Evolutionary conservation across 1,284 basidiomycete genomes (phyloP).

Genomic region (Ustilago bromivora): DNA sequence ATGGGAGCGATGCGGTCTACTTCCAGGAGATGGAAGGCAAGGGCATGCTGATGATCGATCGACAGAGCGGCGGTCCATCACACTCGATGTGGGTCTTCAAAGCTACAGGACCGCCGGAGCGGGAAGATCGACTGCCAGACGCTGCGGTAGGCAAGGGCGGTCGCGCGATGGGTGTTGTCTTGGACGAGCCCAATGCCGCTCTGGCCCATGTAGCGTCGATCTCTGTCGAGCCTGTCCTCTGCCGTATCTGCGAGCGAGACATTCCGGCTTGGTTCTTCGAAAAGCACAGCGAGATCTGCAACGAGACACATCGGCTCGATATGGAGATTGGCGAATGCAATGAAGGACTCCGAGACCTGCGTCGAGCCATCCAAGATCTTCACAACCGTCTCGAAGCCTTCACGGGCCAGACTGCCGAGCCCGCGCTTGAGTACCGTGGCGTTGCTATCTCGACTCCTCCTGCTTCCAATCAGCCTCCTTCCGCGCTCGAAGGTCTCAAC

Average conservation of each 20-base stretch:
- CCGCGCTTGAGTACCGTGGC: conserved; percentile 83
- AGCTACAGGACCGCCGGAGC: conserved; percentile 74
- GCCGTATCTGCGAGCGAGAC: conserved; percentile 96
- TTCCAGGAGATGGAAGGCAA: conserved; percentile 95
- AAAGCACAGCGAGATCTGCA: conserved; percentile 99
- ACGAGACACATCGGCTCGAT: conserved; percentile 94
- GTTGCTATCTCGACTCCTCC: conserved; percentile 73
- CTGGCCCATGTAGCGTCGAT: conserved; percentile 59
- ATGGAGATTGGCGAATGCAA: conserved; percentile 94
- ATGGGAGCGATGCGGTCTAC: conserved; percentile 71
- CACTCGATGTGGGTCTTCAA: conserved; percentile 99
- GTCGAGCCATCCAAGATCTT: conserved; percentile 75
- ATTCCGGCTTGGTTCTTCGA: conserved; percentile 99
- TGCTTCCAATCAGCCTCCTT: conserved; percentile 67
- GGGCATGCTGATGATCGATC: conserved; percentile 97
- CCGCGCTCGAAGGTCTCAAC: conserved; percentile 63
- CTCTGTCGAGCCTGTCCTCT: conserved; percentile 82
- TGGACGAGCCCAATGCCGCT: conserved; percentile 37
- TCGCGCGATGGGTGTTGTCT: conserved; percentile 22
- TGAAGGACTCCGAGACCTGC: conserved; percentile 88
- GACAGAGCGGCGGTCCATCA: conserved; percentile 83
- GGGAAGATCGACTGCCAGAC: conserved; percentile 54
- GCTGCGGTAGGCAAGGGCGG: conserved; percentile 42
- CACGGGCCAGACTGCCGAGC: conserved; percentile 22
- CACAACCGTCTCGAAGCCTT: conserved; percentile 52